Percentiles rank a stretch among this genome's conserved stretches.
Evolutionary conservation across 495 filamentous ascomycete species (phyloP).

Genomic region (Clavariopsis aquatica): DNA sequence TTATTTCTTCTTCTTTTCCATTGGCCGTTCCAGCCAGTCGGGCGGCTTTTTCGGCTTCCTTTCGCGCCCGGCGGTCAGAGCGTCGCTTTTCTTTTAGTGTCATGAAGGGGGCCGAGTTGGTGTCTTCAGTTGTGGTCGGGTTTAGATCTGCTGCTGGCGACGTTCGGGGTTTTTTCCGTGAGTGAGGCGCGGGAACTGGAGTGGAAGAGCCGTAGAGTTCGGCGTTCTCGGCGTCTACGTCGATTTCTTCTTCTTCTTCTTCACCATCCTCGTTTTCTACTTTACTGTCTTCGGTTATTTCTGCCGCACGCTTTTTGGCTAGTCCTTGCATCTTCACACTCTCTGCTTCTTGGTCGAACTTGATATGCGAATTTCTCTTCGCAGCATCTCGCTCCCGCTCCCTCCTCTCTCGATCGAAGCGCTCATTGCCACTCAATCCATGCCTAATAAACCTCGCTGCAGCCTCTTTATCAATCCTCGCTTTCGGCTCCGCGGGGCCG

Average conservation of each 20-base stretch:
- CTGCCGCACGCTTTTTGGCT: slow-evolving; percentile 34
- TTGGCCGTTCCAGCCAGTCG: neutral
- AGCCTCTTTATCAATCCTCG: slow-evolving; percentile 73
- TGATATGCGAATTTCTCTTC: slow-evolving; percentile 13
- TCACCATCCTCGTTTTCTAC: neutral
- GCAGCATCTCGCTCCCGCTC: slow-evolving; percentile 45
- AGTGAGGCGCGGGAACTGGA: neutral
- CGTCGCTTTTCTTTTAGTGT: neutral
- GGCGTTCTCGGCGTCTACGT: slow-evolving; percentile 14
- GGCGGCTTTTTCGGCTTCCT: neutral
- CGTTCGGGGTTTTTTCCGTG: neutral
- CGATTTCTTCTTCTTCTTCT: neutral
- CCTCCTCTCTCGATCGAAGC: slow-evolving; percentile 39
- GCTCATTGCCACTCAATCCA: slow-evolving; percentile 73
- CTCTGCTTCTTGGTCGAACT: slow-evolving; percentile 42
- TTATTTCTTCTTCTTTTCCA: slow-evolving; percentile 5
- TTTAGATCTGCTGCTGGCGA: neutral
- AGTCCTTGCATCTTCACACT: slow-evolving; percentile 43
- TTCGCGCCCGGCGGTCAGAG: neutral
- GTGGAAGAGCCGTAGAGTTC: slow-evolving; percentile 14
- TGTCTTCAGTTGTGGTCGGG: neutral
- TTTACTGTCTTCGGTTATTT: neutral
- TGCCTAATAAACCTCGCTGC: slow-evolving; percentile 78
- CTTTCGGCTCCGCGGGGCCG: slow-evolving; percentile 37
- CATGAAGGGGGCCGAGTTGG: neutral